Evolutionary conservation across 805 yeast genomes (phyloP), one percentile per base, ranked within the genome.

Genomic region (Cyberlindnera meyerae): DNA sequence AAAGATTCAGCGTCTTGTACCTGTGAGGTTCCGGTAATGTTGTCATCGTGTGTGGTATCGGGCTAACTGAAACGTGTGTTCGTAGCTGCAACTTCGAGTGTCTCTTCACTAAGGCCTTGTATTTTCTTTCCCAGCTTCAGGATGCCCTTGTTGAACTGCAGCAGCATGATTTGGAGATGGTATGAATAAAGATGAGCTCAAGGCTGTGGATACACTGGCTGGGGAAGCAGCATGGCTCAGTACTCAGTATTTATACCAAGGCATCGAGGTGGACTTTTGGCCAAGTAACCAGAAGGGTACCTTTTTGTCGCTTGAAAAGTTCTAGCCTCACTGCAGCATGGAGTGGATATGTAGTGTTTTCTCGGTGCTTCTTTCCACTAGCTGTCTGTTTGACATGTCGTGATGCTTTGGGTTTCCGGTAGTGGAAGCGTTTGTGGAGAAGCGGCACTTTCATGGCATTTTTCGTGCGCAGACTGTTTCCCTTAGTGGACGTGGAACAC

Each of bases 401-500:
- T 21, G 24, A n/a, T 34, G 30, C 31, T 21, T 4, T n/a, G 15
- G 24, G 27, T 30, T 33, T 29, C 37, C 37, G 15, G 28, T 34
- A 30, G 37, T 26, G 36, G 37, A 9, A 11, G 8, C 16, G 24
- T 6, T 20, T 8, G 22, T 14, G 8, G 18, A 20, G 20, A 17
- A 20, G 30, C 39, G 39, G 39, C 39, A 20, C 12, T 34, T 29
- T 27, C 15, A 26, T 34, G 39, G 39, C 39, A 20, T 15, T 34
- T 29, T 27, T 16, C 4, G 26, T 31, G 31, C 43, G 40, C 43
- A 30, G 40, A 40, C 39, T 36, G 40, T 36, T 40, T 40, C 43
- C 43, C 37, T 40, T 40, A 40, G 43, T 21, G 36, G 43, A 34
- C 18, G 22, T n/a, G n/a, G n/a, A n/a, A n/a, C n/a, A n/a, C n/a